Conservation (phyloP, 805 yeast genomes). For the Barnettozyma pratensis region DNA sequence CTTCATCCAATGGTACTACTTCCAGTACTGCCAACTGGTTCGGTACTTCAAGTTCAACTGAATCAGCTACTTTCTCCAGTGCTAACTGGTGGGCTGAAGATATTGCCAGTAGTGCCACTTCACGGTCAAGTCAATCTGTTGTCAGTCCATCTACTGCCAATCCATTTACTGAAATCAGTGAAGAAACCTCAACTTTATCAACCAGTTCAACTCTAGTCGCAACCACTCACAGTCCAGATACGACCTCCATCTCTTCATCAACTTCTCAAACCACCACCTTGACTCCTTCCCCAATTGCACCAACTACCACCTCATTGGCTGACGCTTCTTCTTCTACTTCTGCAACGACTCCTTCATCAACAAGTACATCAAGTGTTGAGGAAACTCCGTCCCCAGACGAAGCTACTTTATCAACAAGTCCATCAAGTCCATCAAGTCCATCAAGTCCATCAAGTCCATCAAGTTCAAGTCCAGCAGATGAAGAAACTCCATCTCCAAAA, state of each 20-base stretch:
- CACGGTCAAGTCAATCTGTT: not conserved
- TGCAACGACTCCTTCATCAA: too few species aligned
- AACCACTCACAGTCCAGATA: not conserved
- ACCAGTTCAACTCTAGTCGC: not conserved
- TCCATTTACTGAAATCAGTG: not conserved
- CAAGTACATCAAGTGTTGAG: too few species aligned
- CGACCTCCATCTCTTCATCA: not conserved
- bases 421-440: too few species aligned
- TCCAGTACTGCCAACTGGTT: not conserved
- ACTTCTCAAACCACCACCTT: constrained; percentile 2
- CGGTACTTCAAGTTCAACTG: not conserved
- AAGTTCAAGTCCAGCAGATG: too few species aligned
- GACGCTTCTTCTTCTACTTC: not conserved
- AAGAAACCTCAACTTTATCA: not conserved
- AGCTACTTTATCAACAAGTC: too few species aligned
- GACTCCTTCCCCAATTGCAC: constrained; percentile 1
- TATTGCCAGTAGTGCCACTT: not conserved
- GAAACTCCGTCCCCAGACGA: too few species aligned
- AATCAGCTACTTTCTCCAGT: not conserved
- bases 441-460: too few species aligned
- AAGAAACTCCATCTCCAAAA: too few species aligned
- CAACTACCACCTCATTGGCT: not conserved
- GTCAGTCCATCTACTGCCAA: not conserved
- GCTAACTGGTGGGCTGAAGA: not conserved
- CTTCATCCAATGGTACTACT: not conserved